phyloP scores from a whole-genome alignment of 2,329 filamentous ascomycete species.

The Pyrenophora teres region DNA sequence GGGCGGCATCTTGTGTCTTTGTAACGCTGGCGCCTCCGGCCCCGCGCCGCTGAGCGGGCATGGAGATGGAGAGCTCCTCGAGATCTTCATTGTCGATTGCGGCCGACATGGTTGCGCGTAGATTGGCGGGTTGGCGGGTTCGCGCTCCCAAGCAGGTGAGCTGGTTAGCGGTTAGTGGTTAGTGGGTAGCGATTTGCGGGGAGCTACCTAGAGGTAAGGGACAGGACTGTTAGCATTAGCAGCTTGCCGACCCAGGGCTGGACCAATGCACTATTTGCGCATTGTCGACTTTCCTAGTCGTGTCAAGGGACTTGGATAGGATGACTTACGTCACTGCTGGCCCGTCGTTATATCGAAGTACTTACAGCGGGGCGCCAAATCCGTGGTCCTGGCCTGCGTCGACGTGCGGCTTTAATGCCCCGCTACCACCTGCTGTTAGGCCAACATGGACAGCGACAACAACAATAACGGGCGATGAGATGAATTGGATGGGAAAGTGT shows the following conservation, averaged over 20 bases:
- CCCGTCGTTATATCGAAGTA: not conserved
- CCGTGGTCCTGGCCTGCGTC: slow-evolving; percentile 14
- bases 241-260: slow-evolving; percentile 12
- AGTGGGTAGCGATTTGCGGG: slow-evolving; percentile 3
- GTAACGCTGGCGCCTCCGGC: slow-evolving; percentile 32
- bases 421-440: slow-evolving; percentile 18
- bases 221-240: slow-evolving; percentile 7
- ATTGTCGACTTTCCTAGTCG: no score
- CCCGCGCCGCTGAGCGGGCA: slow-evolving; percentile 66
- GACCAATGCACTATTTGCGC: not conserved
- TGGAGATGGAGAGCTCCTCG: slow-evolving; percentile 70
- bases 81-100: slow-evolving; percentile 76
- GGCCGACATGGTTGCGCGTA: slow-evolving; percentile 42
- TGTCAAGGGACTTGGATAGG: no score
- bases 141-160: not conserved
- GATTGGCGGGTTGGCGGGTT: not conserved
- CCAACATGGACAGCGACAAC: slow-evolving; percentile 14
- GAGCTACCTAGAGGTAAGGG: not conserved
- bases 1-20: slow-evolving; percentile 42
- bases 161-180: not conserved
- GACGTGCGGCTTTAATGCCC: slow-evolving; percentile 19
- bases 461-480: not conserved
- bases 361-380: slow-evolving; percentile 13
- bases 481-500: not conserved
- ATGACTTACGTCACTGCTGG: slow-evolving; percentile 15